Percentiles rank a stretch among this genome's conserved stretches.
phyloP scores from a whole-genome alignment of 2,329 filamentous ascomycete species.

The Colletotrichum navitas region DNA sequence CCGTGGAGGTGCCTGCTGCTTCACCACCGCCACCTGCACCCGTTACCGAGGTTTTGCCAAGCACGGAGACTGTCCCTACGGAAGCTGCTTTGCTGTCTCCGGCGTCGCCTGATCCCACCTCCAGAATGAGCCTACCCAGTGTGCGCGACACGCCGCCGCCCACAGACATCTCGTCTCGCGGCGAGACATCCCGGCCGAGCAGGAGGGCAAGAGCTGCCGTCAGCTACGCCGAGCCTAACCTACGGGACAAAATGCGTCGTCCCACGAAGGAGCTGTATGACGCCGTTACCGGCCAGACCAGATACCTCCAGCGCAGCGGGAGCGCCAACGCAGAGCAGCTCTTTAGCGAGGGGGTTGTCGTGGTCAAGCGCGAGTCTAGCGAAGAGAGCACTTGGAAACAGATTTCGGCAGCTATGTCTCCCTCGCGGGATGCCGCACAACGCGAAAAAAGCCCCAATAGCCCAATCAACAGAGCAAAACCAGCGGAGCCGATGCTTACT shows the following conservation, averaged over 20 bases:
- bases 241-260: slow-evolving; percentile 86
- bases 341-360: slow-evolving; percentile 47
- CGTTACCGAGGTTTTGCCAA: slow-evolving; percentile 33
- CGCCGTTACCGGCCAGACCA: slow-evolving; percentile 76
- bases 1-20: slow-evolving; percentile 16
- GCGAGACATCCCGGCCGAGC: slow-evolving; percentile 73
- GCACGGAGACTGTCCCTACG: slow-evolving; percentile 51
- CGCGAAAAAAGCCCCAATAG: slow-evolving; percentile 53
- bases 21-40: slow-evolving; percentile 27
- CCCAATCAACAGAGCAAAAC: slow-evolving; percentile 55
- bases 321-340: slow-evolving; percentile 57
- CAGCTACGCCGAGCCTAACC: slow-evolving; percentile 86
- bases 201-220: slow-evolving; percentile 76
- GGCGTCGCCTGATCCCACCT: slow-evolving; percentile 62
- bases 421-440: not conserved
- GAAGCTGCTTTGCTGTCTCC: slow-evolving; percentile 60
- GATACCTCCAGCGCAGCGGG: slow-evolving; percentile 50
- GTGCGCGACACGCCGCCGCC: slow-evolving; percentile 71
- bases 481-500: slow-evolving; percentile 48
- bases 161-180: slow-evolving; percentile 65
- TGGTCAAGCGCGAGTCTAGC: slow-evolving; percentile 52
- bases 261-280: slow-evolving; percentile 82
- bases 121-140: slow-evolving; percentile 53
- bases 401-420: slow-evolving; percentile 42
- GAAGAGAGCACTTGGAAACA: slow-evolving; percentile 50